These are phyloP conservation scores for Curvularia verruculosa DNA, from an alignment of 2,329 filamentous ascomycete genomes.

Conservation along the genomic window DNA sequence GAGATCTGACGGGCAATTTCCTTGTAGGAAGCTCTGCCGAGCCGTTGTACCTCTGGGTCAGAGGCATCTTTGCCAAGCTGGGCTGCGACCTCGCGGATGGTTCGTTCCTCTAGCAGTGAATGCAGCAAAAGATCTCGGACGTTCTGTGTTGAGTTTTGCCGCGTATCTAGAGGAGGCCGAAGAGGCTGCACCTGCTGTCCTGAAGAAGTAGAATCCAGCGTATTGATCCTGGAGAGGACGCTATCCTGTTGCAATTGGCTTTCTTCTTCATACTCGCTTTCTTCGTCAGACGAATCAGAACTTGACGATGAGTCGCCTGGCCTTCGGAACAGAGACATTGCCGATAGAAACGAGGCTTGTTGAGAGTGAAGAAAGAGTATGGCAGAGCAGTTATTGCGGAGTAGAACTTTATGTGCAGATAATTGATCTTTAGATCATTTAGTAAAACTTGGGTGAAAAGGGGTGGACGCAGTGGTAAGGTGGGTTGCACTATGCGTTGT, in stretches of 20 bases:
- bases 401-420: slow-evolving; percentile 3
- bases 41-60: slow-evolving; percentile 47
- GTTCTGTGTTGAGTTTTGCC: slow-evolving; percentile 33
- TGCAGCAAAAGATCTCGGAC: slow-evolving; percentile 52
- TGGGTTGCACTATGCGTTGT: slow-evolving; percentile 15
- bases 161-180: slow-evolving; percentile 21
- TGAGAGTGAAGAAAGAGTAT: slow-evolving; percentile 1
- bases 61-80: slow-evolving; percentile 40
- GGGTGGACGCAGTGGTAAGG: slow-evolving; percentile 3
- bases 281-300: slow-evolving; percentile 31
- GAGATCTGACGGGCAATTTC: slow-evolving; percentile 47
- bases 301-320: slow-evolving; percentile 45
- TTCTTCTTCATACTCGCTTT: slow-evolving; percentile 30
- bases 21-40: slow-evolving; percentile 49
- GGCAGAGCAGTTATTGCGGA: not conserved
- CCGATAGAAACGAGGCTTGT: not conserved
- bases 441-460: slow-evolving; percentile 2
- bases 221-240: slow-evolving; percentile 38
- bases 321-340: slow-evolving; percentile 45
- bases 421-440: slow-evolving; percentile 3
- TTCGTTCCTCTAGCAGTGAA: slow-evolving; percentile 54
- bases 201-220: slow-evolving; percentile 33
- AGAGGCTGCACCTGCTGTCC: slow-evolving; percentile 17
- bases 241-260: slow-evolving; percentile 22
- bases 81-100: slow-evolving; percentile 48